These are phyloP conservation scores for Rhazya stricta DNA, from an alignment of 257 asterid species.

Conservation along the genomic window DNA sequence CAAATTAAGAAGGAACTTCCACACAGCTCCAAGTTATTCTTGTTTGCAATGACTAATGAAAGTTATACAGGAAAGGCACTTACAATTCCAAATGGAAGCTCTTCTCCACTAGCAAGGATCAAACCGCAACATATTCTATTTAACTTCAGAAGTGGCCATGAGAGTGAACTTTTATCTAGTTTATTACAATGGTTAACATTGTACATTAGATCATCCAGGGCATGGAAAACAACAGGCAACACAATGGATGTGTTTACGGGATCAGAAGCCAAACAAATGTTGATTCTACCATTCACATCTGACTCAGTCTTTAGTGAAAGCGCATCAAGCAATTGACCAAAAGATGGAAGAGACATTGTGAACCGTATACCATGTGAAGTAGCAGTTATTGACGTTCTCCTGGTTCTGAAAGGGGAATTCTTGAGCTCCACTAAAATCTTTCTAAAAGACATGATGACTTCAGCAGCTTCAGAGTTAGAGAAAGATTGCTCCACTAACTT, in stretches of 20 bases:
- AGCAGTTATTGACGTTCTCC: conserved; percentile 55
- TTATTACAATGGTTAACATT: conserved; percentile 36
- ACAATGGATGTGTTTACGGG: conserved; percentile 79
- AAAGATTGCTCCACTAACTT: conserved; percentile 47
- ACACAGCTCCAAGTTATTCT: not conserved
- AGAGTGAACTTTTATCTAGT: conserved; percentile 46
- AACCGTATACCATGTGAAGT: conserved; percentile 30
- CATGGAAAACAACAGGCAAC: conserved; percentile 84
- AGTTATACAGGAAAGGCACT: conserved; percentile 31
- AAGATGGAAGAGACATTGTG: conserved; percentile 33
- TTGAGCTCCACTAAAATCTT: conserved; percentile 54
- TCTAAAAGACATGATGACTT: conserved; percentile 43
- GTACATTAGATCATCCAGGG: conserved; percentile 68
- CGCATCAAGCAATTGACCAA: conserved; percentile 54
- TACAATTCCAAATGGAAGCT: conserved; percentile 95
- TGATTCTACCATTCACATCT: conserved; percentile 38
- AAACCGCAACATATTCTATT: conserved; percentile 77
- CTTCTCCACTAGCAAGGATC: conserved; percentile 94
- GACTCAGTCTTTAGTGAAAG: conserved; percentile 59
- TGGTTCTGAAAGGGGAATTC: conserved; percentile 64
- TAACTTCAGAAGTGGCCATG: conserved; percentile 86
- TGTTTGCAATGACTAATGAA: not conserved
- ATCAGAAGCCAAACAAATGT: conserved; percentile 58
- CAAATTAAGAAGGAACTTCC: not conserved
- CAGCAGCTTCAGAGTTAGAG: conserved; percentile 44